Evolutionary conservation across 2,329 filamentous ascomycete genomes (phyloP).

Genomic region (Colletotrichum spinosum): DNA sequence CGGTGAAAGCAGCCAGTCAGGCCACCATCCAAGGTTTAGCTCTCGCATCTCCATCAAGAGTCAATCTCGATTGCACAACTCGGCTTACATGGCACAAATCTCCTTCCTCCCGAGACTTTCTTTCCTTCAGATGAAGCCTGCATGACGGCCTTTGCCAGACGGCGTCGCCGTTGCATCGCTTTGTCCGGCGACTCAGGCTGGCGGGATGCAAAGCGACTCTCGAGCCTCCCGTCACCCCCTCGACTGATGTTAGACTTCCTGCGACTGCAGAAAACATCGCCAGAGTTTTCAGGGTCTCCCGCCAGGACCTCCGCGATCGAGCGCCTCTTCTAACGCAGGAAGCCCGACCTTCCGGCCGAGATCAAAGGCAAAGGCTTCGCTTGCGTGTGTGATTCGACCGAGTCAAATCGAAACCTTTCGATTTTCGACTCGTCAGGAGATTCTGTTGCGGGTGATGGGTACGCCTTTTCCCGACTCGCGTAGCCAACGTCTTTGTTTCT

Average conservation of each 20-base stretch:
- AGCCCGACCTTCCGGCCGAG: slow-evolving; percentile 21
- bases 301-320: not conserved
- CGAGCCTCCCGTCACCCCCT: slow-evolving; percentile 16
- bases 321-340: slow-evolving; percentile 14
- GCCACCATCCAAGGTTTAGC: slow-evolving; percentile 20
- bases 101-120: not conserved
- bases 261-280: slow-evolving; percentile 10
- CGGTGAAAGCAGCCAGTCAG: not conserved
- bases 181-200: slow-evolving; percentile 26
- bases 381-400: not conserved
- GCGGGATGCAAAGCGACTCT: slow-evolving; percentile 18
- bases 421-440: no score
- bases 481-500: no score
- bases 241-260: slow-evolving; percentile 23
- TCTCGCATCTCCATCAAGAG: slow-evolving; percentile 29
- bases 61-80: slow-evolving; percentile 3
- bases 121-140: not conserved
- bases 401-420: no score
- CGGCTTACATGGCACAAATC: slow-evolving; percentile 2
- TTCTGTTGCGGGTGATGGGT: no score
- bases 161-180: slow-evolving; percentile 15
- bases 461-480: no score
- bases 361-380: not conserved
- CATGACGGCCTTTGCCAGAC: slow-evolving; percentile 29
- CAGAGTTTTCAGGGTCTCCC: slow-evolving; percentile 27